Conservation (phyloP, 352 stramenopile genomes). For the Thraustochytrium sp. region DNA sequence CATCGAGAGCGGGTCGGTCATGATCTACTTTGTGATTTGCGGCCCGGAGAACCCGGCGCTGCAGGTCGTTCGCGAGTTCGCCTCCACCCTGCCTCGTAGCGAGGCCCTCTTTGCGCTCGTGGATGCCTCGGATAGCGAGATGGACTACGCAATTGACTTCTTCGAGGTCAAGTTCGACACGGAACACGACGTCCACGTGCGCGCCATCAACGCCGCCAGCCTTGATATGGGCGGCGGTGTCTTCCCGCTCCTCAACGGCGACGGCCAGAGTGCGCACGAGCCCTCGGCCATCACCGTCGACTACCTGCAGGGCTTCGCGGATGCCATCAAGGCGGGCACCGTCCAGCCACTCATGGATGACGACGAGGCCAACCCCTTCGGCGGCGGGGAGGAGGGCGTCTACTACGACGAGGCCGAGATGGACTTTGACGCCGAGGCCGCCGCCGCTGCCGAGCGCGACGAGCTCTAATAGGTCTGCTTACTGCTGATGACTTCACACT, state of each 20-base stretch:
- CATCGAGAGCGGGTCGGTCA: background rate
- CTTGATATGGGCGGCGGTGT: background rate
- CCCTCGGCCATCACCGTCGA: background rate
- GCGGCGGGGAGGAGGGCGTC: background rate
- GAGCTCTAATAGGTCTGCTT: too few species aligned
- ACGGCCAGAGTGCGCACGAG: background rate
- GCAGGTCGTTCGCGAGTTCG: background rate
- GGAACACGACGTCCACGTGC: background rate
- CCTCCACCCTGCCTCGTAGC: background rate
- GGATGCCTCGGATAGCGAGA: background rate
- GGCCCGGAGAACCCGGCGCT: background rate
- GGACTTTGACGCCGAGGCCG: background rate
- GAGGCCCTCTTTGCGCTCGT: background rate
- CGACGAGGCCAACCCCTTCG: background rate
- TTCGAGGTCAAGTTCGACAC: background rate
- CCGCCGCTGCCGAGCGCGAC: background rate
- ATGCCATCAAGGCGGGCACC: background rate
- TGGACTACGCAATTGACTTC: slow-evolving; percentile 33
- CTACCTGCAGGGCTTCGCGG: background rate
- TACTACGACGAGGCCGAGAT: background rate
- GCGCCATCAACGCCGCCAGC: background rate
- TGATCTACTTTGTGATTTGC: slow-evolving; percentile 6
- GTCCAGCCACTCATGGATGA: background rate
- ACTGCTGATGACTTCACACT: too few species aligned
- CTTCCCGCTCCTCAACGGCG: background rate